Evolutionary conservation across 2,329 filamentous ascomycete genomes (phyloP).

Genomic region (Hirsutella minnesotensis): DNA sequence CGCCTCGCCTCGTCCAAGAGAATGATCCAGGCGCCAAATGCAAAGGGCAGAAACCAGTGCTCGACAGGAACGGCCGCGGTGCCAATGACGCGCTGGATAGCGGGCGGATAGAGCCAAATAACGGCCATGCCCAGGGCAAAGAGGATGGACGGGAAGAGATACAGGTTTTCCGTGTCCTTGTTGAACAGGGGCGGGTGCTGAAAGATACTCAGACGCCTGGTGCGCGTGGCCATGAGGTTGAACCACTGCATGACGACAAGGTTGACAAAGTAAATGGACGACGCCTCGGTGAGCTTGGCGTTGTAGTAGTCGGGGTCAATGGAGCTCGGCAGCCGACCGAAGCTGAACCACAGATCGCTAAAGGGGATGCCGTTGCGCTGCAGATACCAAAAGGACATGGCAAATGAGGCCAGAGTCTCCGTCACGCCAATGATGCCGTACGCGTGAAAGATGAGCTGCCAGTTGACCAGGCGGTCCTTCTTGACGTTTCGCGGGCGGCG

Average conservation of each 20-base stretch:
- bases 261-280: slow-evolving; percentile 69
- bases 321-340: slow-evolving; percentile 38
- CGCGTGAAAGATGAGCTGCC: slow-evolving; percentile 58
- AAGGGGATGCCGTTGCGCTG: slow-evolving; percentile 53
- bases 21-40: slow-evolving; percentile 50
- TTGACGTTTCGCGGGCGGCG: slow-evolving; percentile 56
- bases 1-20: slow-evolving; percentile 57
- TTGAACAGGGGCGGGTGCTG: slow-evolving; percentile 61
- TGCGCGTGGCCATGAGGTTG: slow-evolving; percentile 60
- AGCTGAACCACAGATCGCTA: slow-evolving; percentile 53
- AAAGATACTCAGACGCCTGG: slow-evolving; percentile 53
- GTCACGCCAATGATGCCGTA: slow-evolving; percentile 60
- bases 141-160: slow-evolving; percentile 57
- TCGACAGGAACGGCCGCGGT: slow-evolving; percentile 56
- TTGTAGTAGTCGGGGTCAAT: slow-evolving; percentile 43
- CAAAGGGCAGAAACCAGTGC: slow-evolving; percentile 66
- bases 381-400: slow-evolving; percentile 58
- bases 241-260: slow-evolving; percentile 77
- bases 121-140: slow-evolving; percentile 60
- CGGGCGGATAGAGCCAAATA: slow-evolving; percentile 57
- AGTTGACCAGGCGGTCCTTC: slow-evolving; percentile 62
- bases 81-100: slow-evolving; percentile 46
- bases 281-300: slow-evolving; percentile 48
- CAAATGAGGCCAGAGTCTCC: slow-evolving; percentile 47
- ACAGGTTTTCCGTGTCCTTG: slow-evolving; percentile 51